Evolutionary conservation across 1,284 basidiomycete species (phyloP), one percentile per base, ranked within the genome.

Genomic region (Termitomyces sp.): DNA sequence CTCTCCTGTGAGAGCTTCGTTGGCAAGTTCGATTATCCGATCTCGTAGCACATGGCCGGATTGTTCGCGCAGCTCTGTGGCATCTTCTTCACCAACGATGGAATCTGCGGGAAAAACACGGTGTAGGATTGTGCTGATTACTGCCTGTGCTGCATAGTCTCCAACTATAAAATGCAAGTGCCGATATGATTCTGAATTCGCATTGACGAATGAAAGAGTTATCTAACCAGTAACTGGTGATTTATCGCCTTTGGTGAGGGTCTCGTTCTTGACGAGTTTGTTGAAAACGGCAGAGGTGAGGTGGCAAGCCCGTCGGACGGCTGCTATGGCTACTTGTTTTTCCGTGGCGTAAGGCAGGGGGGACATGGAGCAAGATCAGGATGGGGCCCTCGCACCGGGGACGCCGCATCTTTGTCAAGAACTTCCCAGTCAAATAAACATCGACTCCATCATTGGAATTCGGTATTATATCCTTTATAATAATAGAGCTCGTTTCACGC

Each of bases 71-170:
- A 98, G 73, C 58, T 95, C 93, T 0, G 81, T 77, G 0, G 95
- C 87, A 68, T 98, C 94, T 72, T 99, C 97, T 72, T 99, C 97
- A 31, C 95, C 97, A 33, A 99, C 88, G 66, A 99, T 93, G 15
- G 82, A 82, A 71, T 98, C 95, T 0, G 80, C 64, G 0, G 94
- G 93, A 72, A 96, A 98, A 5, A 88, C 83, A 15, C 76, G 75
- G 12, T 71, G 66, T 28, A 94, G 80, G 61, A 97, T 87, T 42
- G 86, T 82, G 58, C 89, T 90, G 64, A 98, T 85, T 45, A 97
- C 81, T 0, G 94, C 92, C 68, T 98, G 95, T 0, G 92, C 91
- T 3, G 92, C 83, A 67, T 88, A 93, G 70, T 98, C 94, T 41
- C 88, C 94, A 28, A 96, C 93, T 95, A 44, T 10, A 52, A 40